These are phyloP conservation scores for Boletus sensibilis DNA, from an alignment of 768 basidiomycete species.

Conservation along the genomic window DNA sequence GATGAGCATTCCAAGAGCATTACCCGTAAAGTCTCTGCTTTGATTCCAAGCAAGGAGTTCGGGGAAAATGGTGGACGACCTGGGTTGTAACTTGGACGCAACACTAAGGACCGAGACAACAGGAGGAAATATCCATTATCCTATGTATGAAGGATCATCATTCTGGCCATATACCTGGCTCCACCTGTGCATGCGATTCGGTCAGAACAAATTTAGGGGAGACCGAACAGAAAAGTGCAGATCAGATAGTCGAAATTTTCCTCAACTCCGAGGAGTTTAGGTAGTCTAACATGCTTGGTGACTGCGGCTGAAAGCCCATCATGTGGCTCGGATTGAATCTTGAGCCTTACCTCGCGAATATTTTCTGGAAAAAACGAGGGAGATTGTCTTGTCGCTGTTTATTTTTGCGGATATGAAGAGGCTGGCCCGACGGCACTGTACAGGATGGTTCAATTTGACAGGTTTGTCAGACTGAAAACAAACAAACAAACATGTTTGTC, in stretches of 20 bases:
- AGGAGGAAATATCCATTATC: background rate
- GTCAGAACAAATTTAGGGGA: background rate
- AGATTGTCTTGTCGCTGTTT: background rate
- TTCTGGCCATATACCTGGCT: background rate
- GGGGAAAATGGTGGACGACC: background rate
- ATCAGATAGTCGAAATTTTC: slow-evolving; percentile 13
- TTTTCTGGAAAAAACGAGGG: background rate
- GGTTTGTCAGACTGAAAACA: background rate
- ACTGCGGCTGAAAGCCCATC: slow-evolving; percentile 25
- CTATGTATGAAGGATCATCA: background rate
- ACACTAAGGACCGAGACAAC: background rate
- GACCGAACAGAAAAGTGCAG: background rate
- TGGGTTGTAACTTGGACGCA: background rate
- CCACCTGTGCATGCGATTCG: background rate
- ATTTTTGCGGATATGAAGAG: background rate
- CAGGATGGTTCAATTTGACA: background rate
- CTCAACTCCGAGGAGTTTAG: slow-evolving; percentile 28
- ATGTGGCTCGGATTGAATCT: background rate
- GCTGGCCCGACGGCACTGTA: background rate
- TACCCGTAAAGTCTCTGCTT: background rate
- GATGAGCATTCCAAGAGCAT: background rate
- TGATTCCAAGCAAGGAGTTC: background rate
- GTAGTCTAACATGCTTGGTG: slow-evolving; percentile 35
- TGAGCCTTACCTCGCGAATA: background rate
- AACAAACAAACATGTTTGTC: background rate